Evolutionary conservation across 2,329 filamentous ascomycete species (phyloP).

Genomic region (Emydomyces testavorans): DNA sequence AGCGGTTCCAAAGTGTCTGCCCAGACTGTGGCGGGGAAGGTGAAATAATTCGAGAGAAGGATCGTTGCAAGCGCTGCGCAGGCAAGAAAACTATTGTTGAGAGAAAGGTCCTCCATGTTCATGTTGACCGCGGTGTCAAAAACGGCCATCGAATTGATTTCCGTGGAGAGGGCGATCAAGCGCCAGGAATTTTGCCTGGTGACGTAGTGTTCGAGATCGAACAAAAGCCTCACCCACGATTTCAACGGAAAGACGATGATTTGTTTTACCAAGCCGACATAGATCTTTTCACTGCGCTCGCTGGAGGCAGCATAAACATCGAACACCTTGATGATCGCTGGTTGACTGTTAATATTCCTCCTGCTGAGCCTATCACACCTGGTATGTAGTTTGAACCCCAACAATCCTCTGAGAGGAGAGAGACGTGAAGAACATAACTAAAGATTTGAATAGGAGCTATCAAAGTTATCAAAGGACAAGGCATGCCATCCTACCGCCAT

Average conservation of each 20-base stretch:
- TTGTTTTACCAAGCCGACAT: conserved; percentile 92
- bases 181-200: conserved; percentile 81
- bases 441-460: conserved; percentile 53
- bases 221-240: conserved; percentile 93
- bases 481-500: conserved; percentile 92
- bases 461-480: conserved; percentile 90
- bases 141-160: conserved; percentile 96
- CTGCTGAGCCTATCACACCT: conserved; percentile 87
- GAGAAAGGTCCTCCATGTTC: conserved; percentile 94
- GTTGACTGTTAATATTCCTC: conserved; percentile 83
- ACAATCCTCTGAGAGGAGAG: neutral
- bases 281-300: conserved; percentile 86
- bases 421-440: too few species aligned
- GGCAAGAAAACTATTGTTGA: conserved; percentile 98
- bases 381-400: conserved; percentile 45
- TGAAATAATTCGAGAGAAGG: conserved; percentile 91
- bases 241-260: conserved; percentile 93
- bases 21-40: conserved; percentile 96
- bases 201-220: conserved; percentile 99
- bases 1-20: conserved; percentile 98
- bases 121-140: conserved; percentile 88
- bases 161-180: conserved; percentile 90
- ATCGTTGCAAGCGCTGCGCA: conserved; percentile 89
- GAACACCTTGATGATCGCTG: conserved; percentile 97
- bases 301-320: conserved; percentile 78